These are phyloP conservation scores for Phoenix roebelenii DNA, from an alignment of 176 grass and related monocot species.

Conservation along the genomic window DNA sequence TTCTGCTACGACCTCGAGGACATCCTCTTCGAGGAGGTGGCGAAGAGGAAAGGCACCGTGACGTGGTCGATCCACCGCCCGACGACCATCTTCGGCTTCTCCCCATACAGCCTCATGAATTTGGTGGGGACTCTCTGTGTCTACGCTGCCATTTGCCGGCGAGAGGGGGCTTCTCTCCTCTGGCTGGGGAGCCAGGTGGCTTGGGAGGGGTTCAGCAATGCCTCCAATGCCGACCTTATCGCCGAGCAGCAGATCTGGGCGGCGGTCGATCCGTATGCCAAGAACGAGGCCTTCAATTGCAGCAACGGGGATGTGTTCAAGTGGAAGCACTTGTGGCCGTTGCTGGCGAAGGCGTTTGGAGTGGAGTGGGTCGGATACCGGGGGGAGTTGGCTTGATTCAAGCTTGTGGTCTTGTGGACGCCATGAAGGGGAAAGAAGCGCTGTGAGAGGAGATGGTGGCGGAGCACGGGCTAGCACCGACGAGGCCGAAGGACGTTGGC, in stretches of 20 bases:
- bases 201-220: conserved; percentile 62
- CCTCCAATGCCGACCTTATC: conserved; percentile 67
- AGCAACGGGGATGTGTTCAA: conserved; percentile 77
- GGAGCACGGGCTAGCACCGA: conserved; percentile 36
- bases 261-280: conserved; percentile 60
- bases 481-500: conserved; percentile 40
- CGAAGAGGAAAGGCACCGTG: conserved; percentile 29
- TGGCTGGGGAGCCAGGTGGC: conserved; percentile 33
- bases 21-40: conserved; percentile 30
- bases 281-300: conserved; percentile 80
- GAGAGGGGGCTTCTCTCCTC: conserved; percentile 41
- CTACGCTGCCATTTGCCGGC: conserved; percentile 70
- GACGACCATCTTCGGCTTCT: conserved; percentile 51
- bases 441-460: conserved; percentile 57
- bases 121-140: conserved; percentile 57
- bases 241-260: conserved; percentile 92
- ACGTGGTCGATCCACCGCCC: conserved; percentile 67
- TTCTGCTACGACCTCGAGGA: conserved; percentile 63
- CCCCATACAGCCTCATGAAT: conserved; percentile 33
- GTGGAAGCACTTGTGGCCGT: conserved; percentile 73
- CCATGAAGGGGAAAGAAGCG: conserved; percentile 49
- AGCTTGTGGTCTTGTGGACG: conserved; percentile 35
- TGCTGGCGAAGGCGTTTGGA: conserved; percentile 58
- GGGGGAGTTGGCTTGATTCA: conserved; percentile 52
- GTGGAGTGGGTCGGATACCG: conserved; percentile 52